These are phyloP conservation scores for Andrographis paniculata DNA, from an alignment of 305 asterid species.

Conservation along the genomic window DNA sequence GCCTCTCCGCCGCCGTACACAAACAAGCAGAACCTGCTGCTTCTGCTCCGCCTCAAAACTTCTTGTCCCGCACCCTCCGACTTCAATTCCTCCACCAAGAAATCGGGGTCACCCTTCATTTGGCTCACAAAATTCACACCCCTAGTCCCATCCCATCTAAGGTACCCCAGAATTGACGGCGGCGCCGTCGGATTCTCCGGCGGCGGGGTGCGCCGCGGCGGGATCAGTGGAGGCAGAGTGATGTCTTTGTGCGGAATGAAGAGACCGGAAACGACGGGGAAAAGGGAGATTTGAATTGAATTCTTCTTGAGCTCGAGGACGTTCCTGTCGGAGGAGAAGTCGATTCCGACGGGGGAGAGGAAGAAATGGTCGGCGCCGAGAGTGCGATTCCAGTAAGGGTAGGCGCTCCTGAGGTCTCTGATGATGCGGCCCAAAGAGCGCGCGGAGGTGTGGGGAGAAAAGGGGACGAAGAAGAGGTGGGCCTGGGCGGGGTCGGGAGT, in stretches of 20 bases:
- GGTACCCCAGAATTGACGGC: slow-evolving; percentile 34
- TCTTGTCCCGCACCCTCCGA: slow-evolving; percentile 18
- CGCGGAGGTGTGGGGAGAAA: slow-evolving; percentile 48
- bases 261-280: slow-evolving; percentile 59
- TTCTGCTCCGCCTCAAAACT: slow-evolving; percentile 5
- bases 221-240: slow-evolving; percentile 42
- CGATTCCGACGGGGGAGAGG: slow-evolving; percentile 54
- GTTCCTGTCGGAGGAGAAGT: slow-evolving; percentile 64
- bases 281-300: slow-evolving; percentile 56
- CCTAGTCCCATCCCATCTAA: slow-evolving; percentile 42
- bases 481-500: slow-evolving; percentile 58
- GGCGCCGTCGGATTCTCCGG: slow-evolving; percentile 10
- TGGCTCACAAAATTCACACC: slow-evolving; percentile 38
- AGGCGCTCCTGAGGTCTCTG: slow-evolving; percentile 37
- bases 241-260: slow-evolving; percentile 85
- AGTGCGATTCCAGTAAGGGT: slow-evolving; percentile 77
- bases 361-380: slow-evolving; percentile 93
- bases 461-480: slow-evolving; percentile 70
- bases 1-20: slow-evolving; percentile 37
- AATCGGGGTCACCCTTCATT: slow-evolving; percentile 37
- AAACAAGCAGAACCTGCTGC: slow-evolving; percentile 74
- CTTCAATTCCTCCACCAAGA: slow-evolving; percentile 43
- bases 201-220: slow-evolving; percentile 15
- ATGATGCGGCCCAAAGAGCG: slow-evolving; percentile 64
- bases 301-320: slow-evolving; percentile 86